Conservation (phyloP, 768 basidiomycete genomes). For the Boletus fagicola region DNA sequence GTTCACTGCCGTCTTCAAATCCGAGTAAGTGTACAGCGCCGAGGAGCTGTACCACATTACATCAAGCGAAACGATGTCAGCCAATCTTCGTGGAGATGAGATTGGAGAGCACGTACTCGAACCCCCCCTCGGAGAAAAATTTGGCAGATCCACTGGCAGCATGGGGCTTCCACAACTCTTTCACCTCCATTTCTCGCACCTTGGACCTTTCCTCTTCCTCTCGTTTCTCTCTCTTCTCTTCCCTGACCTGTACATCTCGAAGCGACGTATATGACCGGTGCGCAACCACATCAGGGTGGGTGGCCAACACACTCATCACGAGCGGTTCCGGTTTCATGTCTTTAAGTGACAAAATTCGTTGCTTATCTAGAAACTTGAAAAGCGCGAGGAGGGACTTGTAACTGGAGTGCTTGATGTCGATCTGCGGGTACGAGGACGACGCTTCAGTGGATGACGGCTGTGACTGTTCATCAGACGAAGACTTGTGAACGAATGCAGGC, state of each 20-base stretch:
- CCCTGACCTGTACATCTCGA: slow-evolving; percentile 61
- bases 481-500: slow-evolving; percentile 51
- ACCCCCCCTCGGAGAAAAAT: slow-evolving; percentile 64
- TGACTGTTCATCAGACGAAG: slow-evolving; percentile 7
- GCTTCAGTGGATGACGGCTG: slow-evolving; percentile 6
- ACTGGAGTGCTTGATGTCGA: slow-evolving; percentile 75
- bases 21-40: slow-evolving; percentile 51
- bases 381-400: slow-evolving; percentile 82
- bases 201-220: slow-evolving; percentile 49
- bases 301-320: slow-evolving; percentile 50
- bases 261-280: slow-evolving; percentile 59
- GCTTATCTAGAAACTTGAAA: slow-evolving; percentile 75
- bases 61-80: background rate
- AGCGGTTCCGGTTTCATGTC: slow-evolving; percentile 53
- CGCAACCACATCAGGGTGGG: slow-evolving; percentile 53
- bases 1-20: slow-evolving; percentile 59
- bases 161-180: slow-evolving; percentile 77
- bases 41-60: slow-evolving; percentile 40
- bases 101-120: slow-evolving; percentile 47
- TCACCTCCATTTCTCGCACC: slow-evolving; percentile 54
- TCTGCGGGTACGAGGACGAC: slow-evolving; percentile 39
- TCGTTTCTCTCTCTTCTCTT: slow-evolving; percentile 55
- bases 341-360: slow-evolving; percentile 69
- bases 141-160: slow-evolving; percentile 41
- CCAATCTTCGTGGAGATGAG: background rate